These are phyloP conservation scores for Aspergillus sp. DNA, from an alignment of 2,329 filamentous ascomycete genomes.

Conservation along the genomic window DNA sequence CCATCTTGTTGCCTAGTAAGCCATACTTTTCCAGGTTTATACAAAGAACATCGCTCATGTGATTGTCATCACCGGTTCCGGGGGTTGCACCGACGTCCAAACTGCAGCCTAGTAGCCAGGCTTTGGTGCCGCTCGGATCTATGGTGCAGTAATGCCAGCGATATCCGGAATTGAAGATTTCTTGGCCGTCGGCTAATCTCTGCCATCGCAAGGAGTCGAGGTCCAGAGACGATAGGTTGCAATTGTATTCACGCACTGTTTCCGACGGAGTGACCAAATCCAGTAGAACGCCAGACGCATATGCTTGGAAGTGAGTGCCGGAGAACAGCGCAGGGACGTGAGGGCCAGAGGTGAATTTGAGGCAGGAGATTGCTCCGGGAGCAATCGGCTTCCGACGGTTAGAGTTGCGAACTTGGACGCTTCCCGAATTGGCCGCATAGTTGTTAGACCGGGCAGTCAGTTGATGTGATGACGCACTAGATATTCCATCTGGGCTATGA, in stretches of 20 bases:
- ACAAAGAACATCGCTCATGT: conserved; percentile 89
- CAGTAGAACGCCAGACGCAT: conserved; percentile 86
- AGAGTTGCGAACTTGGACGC: conserved; percentile 56
- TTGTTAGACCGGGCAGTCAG: conserved; percentile 40
- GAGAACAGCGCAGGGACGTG: conserved; percentile 85
- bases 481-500: conserved; percentile 38
- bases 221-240: conserved; percentile 85
- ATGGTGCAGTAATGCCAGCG: conserved; percentile 98
- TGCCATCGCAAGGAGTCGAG: conserved; percentile 88
- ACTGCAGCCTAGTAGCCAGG: conserved; percentile 92
- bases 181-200: conserved; percentile 87
- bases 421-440: conserved; percentile 73
- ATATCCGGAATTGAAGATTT: conserved; percentile 89
- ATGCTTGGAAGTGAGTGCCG: conserved; percentile 92
- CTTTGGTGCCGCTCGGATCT: conserved; percentile 92
- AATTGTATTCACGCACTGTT: conserved; percentile 82
- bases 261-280: conserved; percentile 93
- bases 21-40: conserved; percentile 92
- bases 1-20: conserved; percentile 75
- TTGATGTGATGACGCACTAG: conserved; percentile 37
- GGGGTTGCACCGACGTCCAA: conserved; percentile 69
- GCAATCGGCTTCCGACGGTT: conserved; percentile 58
- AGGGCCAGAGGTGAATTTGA: conserved; percentile 85
- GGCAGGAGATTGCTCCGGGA: conserved; percentile 82
- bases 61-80: conserved; percentile 77